Evolutionary conservation across 208 protist genomes (phyloP).

Genomic region (Leishmania turanica): DNA sequence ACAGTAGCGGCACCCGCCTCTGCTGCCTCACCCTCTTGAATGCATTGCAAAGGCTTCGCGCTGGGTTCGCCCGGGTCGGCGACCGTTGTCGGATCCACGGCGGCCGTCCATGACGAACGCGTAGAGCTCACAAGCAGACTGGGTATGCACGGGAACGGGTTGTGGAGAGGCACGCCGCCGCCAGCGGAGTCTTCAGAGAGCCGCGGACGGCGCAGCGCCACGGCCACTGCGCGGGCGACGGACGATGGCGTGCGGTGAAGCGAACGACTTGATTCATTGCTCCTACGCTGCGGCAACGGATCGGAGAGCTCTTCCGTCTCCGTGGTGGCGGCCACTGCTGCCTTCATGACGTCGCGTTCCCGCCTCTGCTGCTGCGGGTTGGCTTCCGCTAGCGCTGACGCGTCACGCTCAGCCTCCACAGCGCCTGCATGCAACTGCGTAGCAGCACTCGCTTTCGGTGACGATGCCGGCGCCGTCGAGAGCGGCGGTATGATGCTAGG

Average conservation of each 20-base stretch:
- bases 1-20: background rate
- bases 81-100: background rate
- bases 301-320: background rate
- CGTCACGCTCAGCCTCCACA: background rate
- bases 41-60: background rate
- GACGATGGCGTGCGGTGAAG: conserved; percentile 9
- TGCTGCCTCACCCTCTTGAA: background rate
- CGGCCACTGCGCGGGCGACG: conserved; percentile 6
- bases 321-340: background rate
- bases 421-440: background rate
- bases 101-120: background rate
- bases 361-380: background rate
- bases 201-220: background rate
- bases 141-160: background rate
- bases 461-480: background rate
- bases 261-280: background rate
- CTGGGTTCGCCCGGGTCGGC: background rate
- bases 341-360: background rate
- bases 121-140: conserved; percentile 1
- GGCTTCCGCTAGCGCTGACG: background rate
- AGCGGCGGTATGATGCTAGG: background rate
- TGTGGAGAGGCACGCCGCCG: conserved; percentile 8
- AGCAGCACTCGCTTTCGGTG: background rate
- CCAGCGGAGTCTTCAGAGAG: background rate
- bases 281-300: background rate